Evolutionary conservation across 1,284 basidiomycete genomes (phyloP).

Genomic region (Trametes sp.): DNA sequence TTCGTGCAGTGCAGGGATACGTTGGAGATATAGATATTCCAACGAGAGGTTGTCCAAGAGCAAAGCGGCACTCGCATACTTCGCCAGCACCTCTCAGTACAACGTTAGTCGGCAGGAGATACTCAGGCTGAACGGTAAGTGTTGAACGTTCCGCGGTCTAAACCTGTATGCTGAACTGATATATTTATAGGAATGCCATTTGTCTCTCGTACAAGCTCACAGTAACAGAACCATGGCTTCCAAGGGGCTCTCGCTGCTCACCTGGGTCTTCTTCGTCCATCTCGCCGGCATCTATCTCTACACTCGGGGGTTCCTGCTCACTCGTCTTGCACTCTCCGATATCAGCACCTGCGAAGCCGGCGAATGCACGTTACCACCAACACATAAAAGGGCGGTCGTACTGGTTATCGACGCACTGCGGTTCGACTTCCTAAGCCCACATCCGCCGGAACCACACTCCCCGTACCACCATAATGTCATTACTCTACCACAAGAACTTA

Average conservation of each 20-base stretch:
- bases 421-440: conserved; percentile 91
- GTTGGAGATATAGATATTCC: too few species aligned
- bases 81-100: too few species aligned
- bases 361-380: conserved; percentile 59
- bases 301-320: conserved; percentile 88
- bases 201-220: conserved; percentile 24
- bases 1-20: too few species aligned
- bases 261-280: conserved; percentile 69
- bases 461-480: conserved; percentile 86
- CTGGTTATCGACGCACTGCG: conserved; percentile 94
- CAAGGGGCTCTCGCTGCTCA: conserved; percentile 48
- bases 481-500: conserved; percentile 79
- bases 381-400: conserved; percentile 82
- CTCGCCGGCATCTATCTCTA: conserved; percentile 80
- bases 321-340: conserved; percentile 78
- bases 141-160: neutral
- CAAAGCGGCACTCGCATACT: too few species aligned
- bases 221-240: conserved; percentile 24
- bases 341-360: conserved; percentile 56
- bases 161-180: neutral
- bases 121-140: neutral
- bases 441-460: conserved; percentile 66
- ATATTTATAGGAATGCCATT: neutral
- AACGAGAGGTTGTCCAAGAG: too few species aligned
- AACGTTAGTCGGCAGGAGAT: neutral